Conservation (phyloP, 2,329 filamentous ascomycete genomes). For the Madurella mycetomatis region DNA sequence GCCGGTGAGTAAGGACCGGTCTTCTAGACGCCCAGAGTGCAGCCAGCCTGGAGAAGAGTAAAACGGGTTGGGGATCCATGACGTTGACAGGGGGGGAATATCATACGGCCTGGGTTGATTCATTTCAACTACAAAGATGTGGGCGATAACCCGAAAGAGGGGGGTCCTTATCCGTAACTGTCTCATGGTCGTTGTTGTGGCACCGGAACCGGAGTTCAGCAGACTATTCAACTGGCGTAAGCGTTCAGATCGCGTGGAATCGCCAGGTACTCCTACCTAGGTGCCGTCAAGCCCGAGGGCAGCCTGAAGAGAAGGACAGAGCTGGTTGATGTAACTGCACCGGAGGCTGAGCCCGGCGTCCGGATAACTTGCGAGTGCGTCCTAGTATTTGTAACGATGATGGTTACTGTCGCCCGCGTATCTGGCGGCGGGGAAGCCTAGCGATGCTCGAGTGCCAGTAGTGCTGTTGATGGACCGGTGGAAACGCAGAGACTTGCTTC, state of each 20-base stretch:
- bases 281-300: background rate
- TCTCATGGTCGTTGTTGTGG: background rate
- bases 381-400: too few relatives aligned
- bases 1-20: conserved; percentile 4
- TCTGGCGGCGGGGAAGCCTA: too few relatives aligned
- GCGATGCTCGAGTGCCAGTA: too few relatives aligned
- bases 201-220: background rate
- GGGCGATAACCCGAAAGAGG: background rate
- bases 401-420: too few relatives aligned
- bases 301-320: background rate
- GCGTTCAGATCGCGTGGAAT: background rate
- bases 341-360: too few relatives aligned
- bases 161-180: background rate
- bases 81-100: background rate
- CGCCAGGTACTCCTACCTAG: background rate
- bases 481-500: too few relatives aligned
- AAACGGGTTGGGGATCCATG: background rate
- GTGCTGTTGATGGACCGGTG: too few relatives aligned
- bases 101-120: background rate
- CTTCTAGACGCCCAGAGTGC: background rate
- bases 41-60: background rate
- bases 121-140: background rate
- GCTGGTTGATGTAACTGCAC: too few relatives aligned
- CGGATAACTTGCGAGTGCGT: too few relatives aligned
- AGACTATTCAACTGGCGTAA: background rate